These are phyloP conservation scores for Peronosclerospora sorghi DNA, from an alignment of 352 stramenopile species.

Conservation along the genomic window DNA sequence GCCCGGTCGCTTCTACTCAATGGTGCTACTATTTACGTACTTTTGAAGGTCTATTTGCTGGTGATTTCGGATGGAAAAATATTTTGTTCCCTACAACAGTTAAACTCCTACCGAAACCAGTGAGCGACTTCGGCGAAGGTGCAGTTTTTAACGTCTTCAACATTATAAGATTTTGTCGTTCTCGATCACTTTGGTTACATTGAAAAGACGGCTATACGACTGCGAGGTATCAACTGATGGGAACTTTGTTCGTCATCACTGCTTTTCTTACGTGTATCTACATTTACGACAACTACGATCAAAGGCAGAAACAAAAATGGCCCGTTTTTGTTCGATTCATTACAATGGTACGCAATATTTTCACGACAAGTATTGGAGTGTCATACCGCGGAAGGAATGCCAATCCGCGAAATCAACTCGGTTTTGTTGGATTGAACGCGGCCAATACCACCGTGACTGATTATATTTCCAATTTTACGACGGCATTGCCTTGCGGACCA, in stretches of 20 bases:
- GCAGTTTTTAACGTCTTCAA: background rate
- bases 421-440: too few relatives aligned
- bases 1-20: background rate
- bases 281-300: background rate
- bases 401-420: too few relatives aligned
- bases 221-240: background rate
- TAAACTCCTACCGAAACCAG: background rate
- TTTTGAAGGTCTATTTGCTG: background rate
- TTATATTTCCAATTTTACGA: too few relatives aligned
- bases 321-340: too few relatives aligned
- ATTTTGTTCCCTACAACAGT: background rate
- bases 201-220: slow-evolving; percentile 4
- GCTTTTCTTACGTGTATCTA: background rate
- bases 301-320: too few relatives aligned
- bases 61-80: background rate
- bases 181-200: slow-evolving; percentile 2
- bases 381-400: too few relatives aligned
- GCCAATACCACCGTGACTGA: too few relatives aligned
- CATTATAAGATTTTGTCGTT: slow-evolving; percentile 1
- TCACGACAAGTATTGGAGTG: too few relatives aligned
- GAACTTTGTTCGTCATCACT: background rate
- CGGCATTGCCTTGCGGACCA: too few relatives aligned
- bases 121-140: background rate
- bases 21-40: background rate
- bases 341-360: too few relatives aligned